Evolutionary conservation across 208 protist genomes (phyloP), one percentile per base, ranked within the genome.

Genomic region (Leishmania arabica): DNA sequence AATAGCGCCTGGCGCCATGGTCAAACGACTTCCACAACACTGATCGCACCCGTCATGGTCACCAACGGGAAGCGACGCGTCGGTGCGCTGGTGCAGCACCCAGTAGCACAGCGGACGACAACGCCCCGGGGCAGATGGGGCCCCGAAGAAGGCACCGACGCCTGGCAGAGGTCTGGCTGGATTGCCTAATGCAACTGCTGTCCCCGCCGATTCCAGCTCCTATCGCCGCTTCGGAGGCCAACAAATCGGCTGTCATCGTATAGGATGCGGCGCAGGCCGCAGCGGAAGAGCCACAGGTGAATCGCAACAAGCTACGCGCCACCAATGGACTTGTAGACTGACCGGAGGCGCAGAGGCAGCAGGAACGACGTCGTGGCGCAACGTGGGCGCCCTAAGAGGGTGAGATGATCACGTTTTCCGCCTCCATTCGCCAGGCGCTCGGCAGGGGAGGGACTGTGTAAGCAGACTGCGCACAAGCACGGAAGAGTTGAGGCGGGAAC

Each of bases 291-390:
- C 83, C 78, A 31, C 80, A 85, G 11, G 65, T 88, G 24, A 21
- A 37, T 19, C 80, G 83, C 56, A 58, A 95, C 77, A 97, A 96
- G 84, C 85, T 96, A 51, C 90, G 92, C 27, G 84, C 86, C 71
- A 92, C 95, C 66, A 91, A 96, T 82, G 82, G 78, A 49, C 76
- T 97, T 15, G 89, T 96, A 17, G 58, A 73, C 2, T 79, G 73
- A 19, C 68, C 87, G 31, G 84, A 79, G 34, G 81, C 74, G 6
- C 84, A 84, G 76, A 77, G 76, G 34, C 72, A 37, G 15, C 60
- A 75, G 51, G 40, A 81, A 65, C 75, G 64, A 7, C 42, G 56
- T 64, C 51, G 21, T 53, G 60, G 27, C 1, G 68, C 68, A 27
- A 49, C 19, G 42, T 80, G 83, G 60, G 73, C 76, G 15, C 79